Percentiles rank a stretch among this genome's conserved stretches.
Evolutionary conservation across 345 rosid species (phyloP).

Genomic region (Populus simonii): DNA sequence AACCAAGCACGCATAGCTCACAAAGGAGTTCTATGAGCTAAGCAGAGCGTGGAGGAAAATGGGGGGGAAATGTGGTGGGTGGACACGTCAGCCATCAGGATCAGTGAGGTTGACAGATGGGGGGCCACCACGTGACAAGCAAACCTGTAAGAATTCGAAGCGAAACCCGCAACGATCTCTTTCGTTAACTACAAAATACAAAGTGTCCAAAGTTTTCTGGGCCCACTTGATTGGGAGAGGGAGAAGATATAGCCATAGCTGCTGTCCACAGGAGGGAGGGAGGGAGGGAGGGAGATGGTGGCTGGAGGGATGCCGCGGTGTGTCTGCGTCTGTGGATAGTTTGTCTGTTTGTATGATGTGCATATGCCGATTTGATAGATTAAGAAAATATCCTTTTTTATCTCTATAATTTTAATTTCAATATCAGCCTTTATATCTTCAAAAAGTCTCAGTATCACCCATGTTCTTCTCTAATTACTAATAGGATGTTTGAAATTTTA

Average conservation of each 20-base stretch:
- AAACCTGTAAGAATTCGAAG: not conserved
- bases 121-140: not conserved
- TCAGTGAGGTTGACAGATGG: not conserved
- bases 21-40: not conserved
- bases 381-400: too few species aligned
- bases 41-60: not conserved
- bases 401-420: too few species aligned
- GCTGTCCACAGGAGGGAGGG: too few species aligned
- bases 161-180: not conserved
- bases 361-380: not conserved
- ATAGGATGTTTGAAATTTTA: accelerated
- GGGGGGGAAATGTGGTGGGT: not conserved
- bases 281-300: not conserved
- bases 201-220: too few species aligned
- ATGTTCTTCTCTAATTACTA: too few species aligned
- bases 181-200: too few species aligned
- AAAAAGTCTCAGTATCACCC: too few species aligned
- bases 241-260: too few species aligned
- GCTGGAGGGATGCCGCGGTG: not conserved
- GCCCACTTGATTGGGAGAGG: too few species aligned
- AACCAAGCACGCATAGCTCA: not conserved
- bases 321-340: not conserved
- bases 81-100: not conserved
- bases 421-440: too few species aligned
- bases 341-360: not conserved